Percentiles rank a stretch among this genome's conserved stretches.
phyloP scores from a whole-genome alignment of 177 flowering plant genomes.

The Vitis hybrid region DNA sequence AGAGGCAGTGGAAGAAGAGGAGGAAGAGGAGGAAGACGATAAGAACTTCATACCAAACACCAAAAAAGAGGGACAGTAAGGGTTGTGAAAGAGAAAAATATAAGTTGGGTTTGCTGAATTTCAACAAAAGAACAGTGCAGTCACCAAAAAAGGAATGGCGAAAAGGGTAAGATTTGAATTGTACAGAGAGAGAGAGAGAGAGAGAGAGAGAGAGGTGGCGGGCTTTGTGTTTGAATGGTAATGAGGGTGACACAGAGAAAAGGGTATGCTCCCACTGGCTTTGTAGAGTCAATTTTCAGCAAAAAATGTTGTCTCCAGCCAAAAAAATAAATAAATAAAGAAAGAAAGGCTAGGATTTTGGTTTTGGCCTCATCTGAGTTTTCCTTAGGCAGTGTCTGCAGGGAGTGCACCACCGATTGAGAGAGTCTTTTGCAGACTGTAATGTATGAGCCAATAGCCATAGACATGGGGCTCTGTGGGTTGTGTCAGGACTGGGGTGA shows the following conservation, averaged over 20 bases:
- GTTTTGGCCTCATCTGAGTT: too few relatives aligned
- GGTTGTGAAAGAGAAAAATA: neutral
- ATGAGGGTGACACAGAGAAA: neutral
- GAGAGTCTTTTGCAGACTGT: neutral
- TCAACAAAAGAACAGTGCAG: neutral
- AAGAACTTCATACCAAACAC: slow-evolving; percentile 17
- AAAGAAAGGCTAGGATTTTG: too few relatives aligned
- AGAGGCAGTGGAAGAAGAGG: slow-evolving; percentile 22
- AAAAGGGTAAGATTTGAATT: neutral
- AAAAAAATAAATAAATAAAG: neutral
- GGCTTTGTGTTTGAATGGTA: slow-evolving; percentile 39
- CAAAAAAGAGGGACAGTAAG: neutral
- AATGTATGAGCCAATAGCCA: neutral
- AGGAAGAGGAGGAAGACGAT: slow-evolving; percentile 20
- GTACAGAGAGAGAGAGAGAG: neutral
- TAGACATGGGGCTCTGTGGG: too few relatives aligned
- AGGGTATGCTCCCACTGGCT: slow-evolving; percentile 18
- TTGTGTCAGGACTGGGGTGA: neutral
- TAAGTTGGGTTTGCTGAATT: neutral
- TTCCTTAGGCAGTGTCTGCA: too few relatives aligned
- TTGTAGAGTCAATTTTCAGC: slow-evolving; percentile 13
- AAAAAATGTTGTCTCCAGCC: slow-evolving; percentile 1
- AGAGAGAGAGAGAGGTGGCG: slow-evolving; percentile 26
- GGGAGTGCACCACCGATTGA: neutral
- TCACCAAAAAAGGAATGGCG: neutral